Percentiles rank a stretch among this genome's conserved stretches.
These are phyloP conservation scores for Cercophora scortea DNA, from an alignment of 495 filamentous ascomycete species.

Conservation along the genomic window DNA sequence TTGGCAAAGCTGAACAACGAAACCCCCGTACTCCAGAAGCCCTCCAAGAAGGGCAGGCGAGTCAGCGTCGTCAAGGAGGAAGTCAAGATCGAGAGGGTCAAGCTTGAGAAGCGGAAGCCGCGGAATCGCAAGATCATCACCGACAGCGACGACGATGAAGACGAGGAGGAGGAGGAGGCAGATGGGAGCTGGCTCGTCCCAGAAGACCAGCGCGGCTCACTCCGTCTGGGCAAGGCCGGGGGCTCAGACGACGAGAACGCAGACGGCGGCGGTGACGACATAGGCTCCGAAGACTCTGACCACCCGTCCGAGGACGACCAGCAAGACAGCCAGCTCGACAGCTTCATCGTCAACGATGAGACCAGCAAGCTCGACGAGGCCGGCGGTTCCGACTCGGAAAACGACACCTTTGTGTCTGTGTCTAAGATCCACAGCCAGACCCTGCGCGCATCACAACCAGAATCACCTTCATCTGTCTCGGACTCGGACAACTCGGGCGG, in stretches of 20 bases:
- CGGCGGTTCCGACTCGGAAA: slow-evolving; percentile 26
- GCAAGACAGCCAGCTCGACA: slow-evolving; percentile 38
- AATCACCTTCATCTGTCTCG: slow-evolving; percentile 9
- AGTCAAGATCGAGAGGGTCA: slow-evolving; percentile 28
- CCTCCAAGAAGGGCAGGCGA: slow-evolving; percentile 38
- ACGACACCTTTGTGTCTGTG: slow-evolving; percentile 32
- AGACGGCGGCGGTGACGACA: slow-evolving; percentile 74
- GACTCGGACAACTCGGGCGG: slow-evolving; percentile 14
- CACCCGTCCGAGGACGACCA: slow-evolving; percentile 22
- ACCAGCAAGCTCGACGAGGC: slow-evolving; percentile 32
- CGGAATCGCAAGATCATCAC: slow-evolving; percentile 40
- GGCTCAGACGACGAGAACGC: slow-evolving; percentile 78
- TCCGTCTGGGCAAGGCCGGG: slow-evolving; percentile 66
- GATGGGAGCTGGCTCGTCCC: slow-evolving; percentile 67
- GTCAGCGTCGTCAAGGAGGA: slow-evolving; percentile 38
- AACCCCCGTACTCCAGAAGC: slow-evolving; percentile 26
- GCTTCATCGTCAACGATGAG: slow-evolving; percentile 40
- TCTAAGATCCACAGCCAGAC: slow-evolving; percentile 28
- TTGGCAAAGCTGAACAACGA: slow-evolving; percentile 28
- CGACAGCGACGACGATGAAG: slow-evolving; percentile 60
- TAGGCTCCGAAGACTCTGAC: slow-evolving; percentile 56
- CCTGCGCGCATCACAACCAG: slow-evolving; percentile 4
- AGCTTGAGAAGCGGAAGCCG: slow-evolving; percentile 32
- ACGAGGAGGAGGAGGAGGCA: slow-evolving; percentile 53
- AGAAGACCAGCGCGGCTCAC: slow-evolving; percentile 46